These are phyloP conservation scores for Scedosporium aurantiacum DNA, from an alignment of 2,329 filamentous ascomycete species.

Conservation along the genomic window DNA sequence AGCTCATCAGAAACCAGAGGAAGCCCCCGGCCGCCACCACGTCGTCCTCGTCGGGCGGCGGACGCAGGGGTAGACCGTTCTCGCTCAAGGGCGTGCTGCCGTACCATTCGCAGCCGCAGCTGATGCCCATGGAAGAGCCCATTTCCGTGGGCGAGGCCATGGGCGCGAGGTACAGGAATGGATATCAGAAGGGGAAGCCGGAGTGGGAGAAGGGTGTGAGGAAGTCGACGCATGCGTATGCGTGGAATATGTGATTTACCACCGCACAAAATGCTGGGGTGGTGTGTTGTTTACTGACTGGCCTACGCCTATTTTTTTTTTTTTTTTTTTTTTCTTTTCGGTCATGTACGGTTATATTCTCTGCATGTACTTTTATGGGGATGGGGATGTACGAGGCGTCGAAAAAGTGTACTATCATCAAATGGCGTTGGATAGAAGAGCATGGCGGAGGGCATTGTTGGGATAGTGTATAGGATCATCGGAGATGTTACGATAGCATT, in stretches of 20 bases:
- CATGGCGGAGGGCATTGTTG: background rate
- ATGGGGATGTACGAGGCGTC: background rate
- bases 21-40: background rate
- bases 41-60: background rate
- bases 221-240: conserved; percentile 3
- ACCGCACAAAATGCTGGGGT: background rate
- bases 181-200: conserved; percentile 1
- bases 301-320: background rate
- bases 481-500: background rate
- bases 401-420: background rate
- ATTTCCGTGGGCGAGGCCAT: conserved; percentile 25
- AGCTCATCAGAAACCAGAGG: conserved; percentile 54
- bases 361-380: background rate
- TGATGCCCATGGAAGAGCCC: conserved; percentile 23
- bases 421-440: background rate
- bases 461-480: background rate
- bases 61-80: conserved; percentile 8
- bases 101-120: conserved; percentile 22
- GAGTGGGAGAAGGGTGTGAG: conserved; percentile 1
- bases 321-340: background rate
- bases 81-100: conserved; percentile 22
- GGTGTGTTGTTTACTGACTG: background rate
- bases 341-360: background rate
- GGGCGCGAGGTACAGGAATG: conserved; percentile 7
- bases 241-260: background rate